Conservation (phyloP, 2,329 filamentous ascomycete species). For the Cercospora canescens region DNA sequence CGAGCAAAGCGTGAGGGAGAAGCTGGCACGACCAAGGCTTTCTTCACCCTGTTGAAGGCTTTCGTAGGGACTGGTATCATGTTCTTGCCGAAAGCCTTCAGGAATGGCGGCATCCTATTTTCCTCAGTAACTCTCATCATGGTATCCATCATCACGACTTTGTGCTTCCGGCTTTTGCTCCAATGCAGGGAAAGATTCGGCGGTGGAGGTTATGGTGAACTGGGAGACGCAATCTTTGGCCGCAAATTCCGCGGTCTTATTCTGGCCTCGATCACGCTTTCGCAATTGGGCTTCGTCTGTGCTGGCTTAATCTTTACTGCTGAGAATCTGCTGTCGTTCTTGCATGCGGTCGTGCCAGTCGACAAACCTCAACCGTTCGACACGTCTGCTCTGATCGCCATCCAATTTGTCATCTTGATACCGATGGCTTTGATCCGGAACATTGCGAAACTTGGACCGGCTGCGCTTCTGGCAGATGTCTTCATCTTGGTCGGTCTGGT, state of each 20-base stretch:
- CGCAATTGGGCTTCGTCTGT: constrained; percentile 76
- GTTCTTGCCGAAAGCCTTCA: constrained; percentile 78
- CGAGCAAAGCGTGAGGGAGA: constrained; percentile 55
- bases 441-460: constrained; percentile 71
- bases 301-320: constrained; percentile 76
- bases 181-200: constrained; percentile 64
- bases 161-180: constrained; percentile 72
- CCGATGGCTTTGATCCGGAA: constrained; percentile 71
- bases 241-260: constrained; percentile 64
- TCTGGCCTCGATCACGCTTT: constrained; percentile 69
- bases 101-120: constrained; percentile 75
- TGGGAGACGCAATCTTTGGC: constrained; percentile 67
- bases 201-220: constrained; percentile 71
- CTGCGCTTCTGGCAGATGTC: constrained; percentile 68
- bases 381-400: constrained; percentile 61
- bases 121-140: constrained; percentile 67
- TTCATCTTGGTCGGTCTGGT: constrained; percentile 70
- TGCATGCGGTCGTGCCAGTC: constrained; percentile 58
- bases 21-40: constrained; percentile 69
- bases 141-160: constrained; percentile 65
- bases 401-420: constrained; percentile 65
- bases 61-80: constrained; percentile 81
- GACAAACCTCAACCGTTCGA: constrained; percentile 51
- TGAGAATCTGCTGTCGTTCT: constrained; percentile 69
- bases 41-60: constrained; percentile 76